A percentile compares a stretch with the other conserved stretches of the same genome.
phyloP scores from a whole-genome alignment of 1,284 basidiomycete genomes.

The Prillingera fragicola region DNA sequence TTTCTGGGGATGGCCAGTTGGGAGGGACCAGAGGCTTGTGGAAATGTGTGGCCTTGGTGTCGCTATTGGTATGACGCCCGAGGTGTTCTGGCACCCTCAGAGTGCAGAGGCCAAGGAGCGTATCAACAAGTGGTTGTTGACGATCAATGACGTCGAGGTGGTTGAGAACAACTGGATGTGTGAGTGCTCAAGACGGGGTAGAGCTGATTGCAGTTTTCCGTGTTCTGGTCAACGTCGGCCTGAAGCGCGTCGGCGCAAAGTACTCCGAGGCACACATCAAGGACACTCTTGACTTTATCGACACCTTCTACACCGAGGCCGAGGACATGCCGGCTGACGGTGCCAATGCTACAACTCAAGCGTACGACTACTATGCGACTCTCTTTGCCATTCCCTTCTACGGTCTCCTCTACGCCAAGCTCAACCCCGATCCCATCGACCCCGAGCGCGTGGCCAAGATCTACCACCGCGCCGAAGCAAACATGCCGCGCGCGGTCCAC shows the following conservation, averaged over 20 bases:
- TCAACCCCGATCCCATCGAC: conserved; percentile 52
- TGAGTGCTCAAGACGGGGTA: conserved; percentile 4
- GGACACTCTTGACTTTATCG: conserved; percentile 23
- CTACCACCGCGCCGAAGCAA: conserved; percentile 15
- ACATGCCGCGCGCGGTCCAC: conserved; percentile 17
- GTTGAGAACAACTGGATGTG: conserved; percentile 33
- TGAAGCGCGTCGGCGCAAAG: conserved; percentile 26
- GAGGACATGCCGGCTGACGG: no score
- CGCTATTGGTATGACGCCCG: conserved; percentile 20
- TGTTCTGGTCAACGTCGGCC: conserved; percentile 26
- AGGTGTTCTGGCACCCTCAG: conserved; percentile 28
- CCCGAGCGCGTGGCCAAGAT: conserved; percentile 17
- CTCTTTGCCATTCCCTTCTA: conserved; percentile 32
- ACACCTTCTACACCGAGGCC: conserved; percentile 15
- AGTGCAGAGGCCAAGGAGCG: conserved; percentile 15
- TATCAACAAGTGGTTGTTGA: conserved; percentile 20
- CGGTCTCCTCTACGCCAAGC: conserved; percentile 24
- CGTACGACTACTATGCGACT: conserved; percentile 29
- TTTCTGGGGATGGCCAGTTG: conserved; percentile 25
- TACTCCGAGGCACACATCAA: conserved; percentile 26
- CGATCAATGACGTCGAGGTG: conserved; percentile 17
- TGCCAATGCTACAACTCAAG: no score
- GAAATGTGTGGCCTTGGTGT: conserved; percentile 31
- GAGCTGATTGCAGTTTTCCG: conserved; percentile 23
- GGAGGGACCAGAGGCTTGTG: conserved; percentile 27